Evolutionary conservation across 495 filamentous ascomycete species (phyloP).

Genomic region (Neurospora intermedia): DNA sequence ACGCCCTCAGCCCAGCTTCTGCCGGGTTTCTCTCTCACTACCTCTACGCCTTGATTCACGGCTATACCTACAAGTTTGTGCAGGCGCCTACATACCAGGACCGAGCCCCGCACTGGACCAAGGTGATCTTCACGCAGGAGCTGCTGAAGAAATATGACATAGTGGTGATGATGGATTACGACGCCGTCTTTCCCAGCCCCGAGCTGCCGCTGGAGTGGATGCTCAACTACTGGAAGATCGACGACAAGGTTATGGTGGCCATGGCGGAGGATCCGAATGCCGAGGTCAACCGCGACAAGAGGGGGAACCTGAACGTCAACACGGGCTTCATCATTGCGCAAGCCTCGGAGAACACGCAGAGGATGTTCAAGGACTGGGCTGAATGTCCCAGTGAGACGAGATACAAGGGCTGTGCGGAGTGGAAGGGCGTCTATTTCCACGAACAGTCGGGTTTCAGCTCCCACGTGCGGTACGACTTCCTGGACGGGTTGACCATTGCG

Average conservation of each 20-base stretch:
- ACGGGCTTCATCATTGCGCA: slow-evolving; percentile 24
- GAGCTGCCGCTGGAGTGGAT: slow-evolving; percentile 45
- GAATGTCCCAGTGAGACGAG: slow-evolving; percentile 11
- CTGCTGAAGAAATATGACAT: slow-evolving; percentile 35
- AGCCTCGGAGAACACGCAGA: slow-evolving; percentile 14
- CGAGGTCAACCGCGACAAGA: slow-evolving; percentile 11
- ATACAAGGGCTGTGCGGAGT: slow-evolving; percentile 15
- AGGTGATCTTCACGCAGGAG: slow-evolving; percentile 36
- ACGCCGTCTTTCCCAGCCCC: slow-evolving; percentile 36
- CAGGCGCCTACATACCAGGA: slow-evolving; percentile 22
- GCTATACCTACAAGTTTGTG: slow-evolving; percentile 44
- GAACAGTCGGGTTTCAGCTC: slow-evolving; percentile 24
- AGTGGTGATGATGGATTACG: slow-evolving; percentile 41
- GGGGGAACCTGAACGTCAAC: slow-evolving; percentile 16
- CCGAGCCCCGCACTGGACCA: slow-evolving; percentile 37
- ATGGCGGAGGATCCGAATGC: slow-evolving; percentile 32
- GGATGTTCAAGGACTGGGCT: slow-evolving; percentile 21
- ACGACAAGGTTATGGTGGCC: slow-evolving; percentile 29
- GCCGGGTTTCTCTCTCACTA: slow-evolving; percentile 32
- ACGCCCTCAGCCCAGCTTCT: slow-evolving; percentile 12
- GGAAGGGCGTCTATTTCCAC: slow-evolving; percentile 15
- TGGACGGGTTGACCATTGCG: slow-evolving; percentile 18
- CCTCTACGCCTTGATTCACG: slow-evolving; percentile 38
- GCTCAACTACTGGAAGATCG: slow-evolving; percentile 42
- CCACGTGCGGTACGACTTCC: slow-evolving; percentile 18